Base-by-base conservation (phyloP, 345 rosid species). In the Pistacia atlantica region DNA sequence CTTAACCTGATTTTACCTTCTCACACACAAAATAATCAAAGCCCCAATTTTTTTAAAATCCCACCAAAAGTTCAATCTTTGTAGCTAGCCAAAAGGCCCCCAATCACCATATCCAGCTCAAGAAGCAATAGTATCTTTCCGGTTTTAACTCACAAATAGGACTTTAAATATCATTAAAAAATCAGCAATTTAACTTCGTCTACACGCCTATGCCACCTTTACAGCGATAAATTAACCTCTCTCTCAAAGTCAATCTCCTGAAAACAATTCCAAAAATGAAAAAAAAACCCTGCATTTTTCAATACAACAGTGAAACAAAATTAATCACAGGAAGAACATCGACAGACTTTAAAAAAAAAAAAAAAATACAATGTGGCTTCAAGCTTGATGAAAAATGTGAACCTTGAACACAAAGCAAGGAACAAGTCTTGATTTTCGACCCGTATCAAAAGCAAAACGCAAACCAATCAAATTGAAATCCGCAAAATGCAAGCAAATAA, bases 11-110 rank as follows among this genome's bases (percentile, higher is more conserved):
- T 54, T 75, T 65, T 62, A 52, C 48, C 77, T 77, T 62, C 18
- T 75, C 78, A 65, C 75, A 65, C 13, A 25, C 60, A 65, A 74
- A 74, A 69, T 22, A 18, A 61, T 14, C 69, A 69, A 75, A 52
- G 51, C 14, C 4, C 58, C 81, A 38, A 52, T 17, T 66, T 65
- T 42, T 46, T 45, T 7, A 11, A 51, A 35, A 55, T 6, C 46
- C 11, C 56, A 64, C 58, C 76, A 49, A 77, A 61, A 68, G 33
- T 67, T 67, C 64, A 71, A 49, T 45, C 37, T n/a, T 48, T 13
- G 9, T 14, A 33, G 48, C 78, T 38, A 78, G 67, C 69, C 70
- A 75, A 75, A 81, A 81, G 78, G 75, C 75, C 69, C 69, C 59
- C 22, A 72, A 69, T 48, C 64, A 77, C 54, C 16, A 17, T 7